Base-by-base conservation (phyloP, 1,139 yeast species). In the Sugiyamaella pinicola region DNA sequence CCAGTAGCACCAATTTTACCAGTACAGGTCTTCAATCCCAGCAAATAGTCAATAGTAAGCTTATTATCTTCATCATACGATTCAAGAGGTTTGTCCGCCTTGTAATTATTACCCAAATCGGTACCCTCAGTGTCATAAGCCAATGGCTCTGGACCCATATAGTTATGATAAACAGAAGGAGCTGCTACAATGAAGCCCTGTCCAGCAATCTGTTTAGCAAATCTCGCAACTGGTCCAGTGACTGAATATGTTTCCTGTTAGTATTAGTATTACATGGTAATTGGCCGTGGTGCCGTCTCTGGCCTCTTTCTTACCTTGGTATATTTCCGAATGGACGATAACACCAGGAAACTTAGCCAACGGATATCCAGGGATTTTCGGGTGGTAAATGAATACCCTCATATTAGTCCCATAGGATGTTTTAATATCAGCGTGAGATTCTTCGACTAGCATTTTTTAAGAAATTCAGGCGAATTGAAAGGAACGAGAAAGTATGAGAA, bases 1-100 rank as follows among this genome's bases (percentile, higher is more conserved):
- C 95, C 95, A 1, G 93, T 85, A 49, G 91, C 85, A 26, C 95
- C 95, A 59, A 85, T 78, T 57, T 77, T 80, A 42, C 93, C 93
- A 58, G 80, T 84, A 66, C 87, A 86, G 2, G 88, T 84, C 1
- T 78, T 74, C 58, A 86, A 73, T 2, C 77, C 65, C 50, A 69
- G 67, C 57, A 87, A 74, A 62, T 84, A 82, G 63, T 85, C 89
- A 61, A 86, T 75, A 22, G 88, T 76, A 56, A 86, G 71, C 47
- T 71, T 74, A 63, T 79, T 82, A 68, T 87, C 95, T 66, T 86
- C 95, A 62, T 87, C 95, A 64, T 87, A 87, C 2, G 90, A 83
- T 58, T 74, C 78, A 58, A 87, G 66, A 31, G 86, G 87, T 68
- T 87, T 87, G 57, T 79, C 77, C 52, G 80, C 74, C 70, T 87